Percentiles rank a stretch among this genome's conserved stretches.
These are phyloP conservation scores for Naganishia antarctica DNA, from an alignment of 768 basidiomycete genomes.

Conservation along the genomic window DNA sequence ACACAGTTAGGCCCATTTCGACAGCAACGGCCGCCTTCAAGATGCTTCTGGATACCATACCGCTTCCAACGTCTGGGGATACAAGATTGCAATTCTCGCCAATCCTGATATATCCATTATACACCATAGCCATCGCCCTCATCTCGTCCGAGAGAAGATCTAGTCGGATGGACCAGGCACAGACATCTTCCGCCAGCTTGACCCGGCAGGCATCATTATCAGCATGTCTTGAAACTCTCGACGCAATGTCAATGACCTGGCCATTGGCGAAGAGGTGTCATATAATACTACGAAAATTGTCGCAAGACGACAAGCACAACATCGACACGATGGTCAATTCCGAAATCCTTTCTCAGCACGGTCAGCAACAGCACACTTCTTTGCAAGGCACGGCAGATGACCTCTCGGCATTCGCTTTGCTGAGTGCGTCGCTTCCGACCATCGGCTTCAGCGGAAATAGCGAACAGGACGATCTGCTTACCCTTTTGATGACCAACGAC, in stretches of 20 bases:
- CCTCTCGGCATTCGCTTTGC: slow-evolving; percentile 1
- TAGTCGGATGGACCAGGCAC: not conserved
- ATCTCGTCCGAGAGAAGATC: slow-evolving; percentile 8
- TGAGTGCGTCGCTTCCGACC: not conserved
- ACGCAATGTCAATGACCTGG: slow-evolving; percentile 25
- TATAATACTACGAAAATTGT: slow-evolving; percentile 6
- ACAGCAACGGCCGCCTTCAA: slow-evolving; percentile 22
- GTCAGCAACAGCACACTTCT: not conserved
- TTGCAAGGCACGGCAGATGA: not conserved
- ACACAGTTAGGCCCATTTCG: slow-evolving; percentile 17
- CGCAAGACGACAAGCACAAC: not conserved
- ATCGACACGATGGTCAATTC: not conserved
- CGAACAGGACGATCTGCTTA: slow-evolving; percentile 17
- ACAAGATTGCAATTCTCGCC: slow-evolving; percentile 20
- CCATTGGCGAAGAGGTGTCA: slow-evolving; percentile 27
- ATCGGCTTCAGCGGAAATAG: slow-evolving; percentile 11
- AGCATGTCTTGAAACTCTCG: slow-evolving; percentile 24
- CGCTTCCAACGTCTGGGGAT: slow-evolving; percentile 1
- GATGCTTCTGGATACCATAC: slow-evolving; percentile 26
- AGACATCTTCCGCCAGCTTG: slow-evolving; percentile 6
- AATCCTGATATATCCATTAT: slow-evolving; percentile 22
- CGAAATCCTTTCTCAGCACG: not conserved
- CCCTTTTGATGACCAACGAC: slow-evolving; percentile 15
- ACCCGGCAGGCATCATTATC: slow-evolving; percentile 19
- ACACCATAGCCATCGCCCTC: slow-evolving; percentile 25